These are phyloP conservation scores for Cocos nucifera DNA, from an alignment of 176 grass and related monocot species.

Conservation along the genomic window DNA sequence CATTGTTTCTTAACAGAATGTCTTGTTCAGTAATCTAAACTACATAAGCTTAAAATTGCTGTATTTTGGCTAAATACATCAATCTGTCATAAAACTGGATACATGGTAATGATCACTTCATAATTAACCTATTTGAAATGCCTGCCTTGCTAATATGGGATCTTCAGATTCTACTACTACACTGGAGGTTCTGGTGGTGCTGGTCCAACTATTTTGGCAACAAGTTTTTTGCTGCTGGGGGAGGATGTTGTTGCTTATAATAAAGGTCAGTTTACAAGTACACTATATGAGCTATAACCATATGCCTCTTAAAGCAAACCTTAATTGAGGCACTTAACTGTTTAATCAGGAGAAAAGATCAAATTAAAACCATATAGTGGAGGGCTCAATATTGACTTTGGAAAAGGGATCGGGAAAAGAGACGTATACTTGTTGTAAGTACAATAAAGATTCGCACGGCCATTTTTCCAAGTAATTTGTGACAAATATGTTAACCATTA, in stretches of 20 bases:
- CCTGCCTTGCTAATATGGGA: constrained; percentile 36
- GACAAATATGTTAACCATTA: too few relatives aligned
- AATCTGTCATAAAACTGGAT: background rate
- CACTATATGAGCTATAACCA: background rate
- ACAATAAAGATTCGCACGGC: background rate
- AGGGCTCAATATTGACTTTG: constrained; percentile 79
- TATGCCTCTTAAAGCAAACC: too few relatives aligned
- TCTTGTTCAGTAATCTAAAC: too few relatives aligned
- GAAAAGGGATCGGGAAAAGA: constrained; percentile 72
- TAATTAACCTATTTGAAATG: background rate
- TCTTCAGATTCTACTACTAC: constrained; percentile 94
- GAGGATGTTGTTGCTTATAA: constrained; percentile 97
- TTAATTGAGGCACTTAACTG: background rate
- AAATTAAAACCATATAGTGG: constrained; percentile 85
- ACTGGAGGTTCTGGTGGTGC: constrained; percentile 90
- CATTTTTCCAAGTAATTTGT: background rate
- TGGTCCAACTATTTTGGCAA: constrained; percentile 80
- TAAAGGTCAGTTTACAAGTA: constrained; percentile 38
- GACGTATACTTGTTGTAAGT: constrained; percentile 93
- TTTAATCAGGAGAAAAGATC: constrained; percentile 75
- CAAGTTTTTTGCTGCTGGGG: constrained; percentile 86
- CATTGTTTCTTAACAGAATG: too few relatives aligned
- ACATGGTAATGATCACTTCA: background rate
- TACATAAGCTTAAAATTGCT: too few relatives aligned
- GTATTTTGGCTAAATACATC: too few relatives aligned